Conservation (phyloP, 2,329 filamentous ascomycete genomes). For the Penicillium sp. region DNA sequence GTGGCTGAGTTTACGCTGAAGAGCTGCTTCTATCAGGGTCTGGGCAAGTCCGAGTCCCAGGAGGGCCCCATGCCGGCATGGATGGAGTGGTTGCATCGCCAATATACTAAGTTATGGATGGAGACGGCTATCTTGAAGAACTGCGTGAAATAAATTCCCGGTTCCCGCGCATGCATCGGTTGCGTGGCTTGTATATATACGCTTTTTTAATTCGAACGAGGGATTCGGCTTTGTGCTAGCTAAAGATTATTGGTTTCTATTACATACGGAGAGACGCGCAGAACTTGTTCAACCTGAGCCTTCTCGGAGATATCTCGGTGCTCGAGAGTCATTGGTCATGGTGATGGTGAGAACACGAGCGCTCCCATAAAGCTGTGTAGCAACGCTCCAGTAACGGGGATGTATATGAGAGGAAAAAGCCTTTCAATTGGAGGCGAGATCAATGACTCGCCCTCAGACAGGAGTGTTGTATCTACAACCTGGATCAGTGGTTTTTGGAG, state of each 20-base stretch:
- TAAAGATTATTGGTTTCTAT: not conserved
- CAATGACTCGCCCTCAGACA: too few relatives aligned
- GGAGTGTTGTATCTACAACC: too few relatives aligned
- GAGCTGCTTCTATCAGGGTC: conserved; percentile 57
- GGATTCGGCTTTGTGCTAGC: not conserved
- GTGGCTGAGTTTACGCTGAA: conserved; percentile 62
- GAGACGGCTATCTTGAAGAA: conserved; percentile 46
- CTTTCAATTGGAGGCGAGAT: too few relatives aligned
- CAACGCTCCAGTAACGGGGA: too few relatives aligned
- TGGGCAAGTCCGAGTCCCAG: conserved; percentile 40
- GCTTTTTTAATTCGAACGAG: conserved; percentile 2
- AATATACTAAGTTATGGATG: conserved; percentile 55
- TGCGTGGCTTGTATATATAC: conserved; percentile 14
- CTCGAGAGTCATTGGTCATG: conserved; percentile 22
- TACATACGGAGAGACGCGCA: not conserved
- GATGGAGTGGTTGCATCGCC: conserved; percentile 49
- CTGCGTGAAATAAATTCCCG: conserved; percentile 7
- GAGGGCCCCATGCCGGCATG: conserved; percentile 43
- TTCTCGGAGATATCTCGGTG: conserved; percentile 6
- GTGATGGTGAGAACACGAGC: conserved; percentile 39
- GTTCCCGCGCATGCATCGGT: not conserved
- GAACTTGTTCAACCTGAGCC: not conserved
- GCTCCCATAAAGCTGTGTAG: too few relatives aligned
- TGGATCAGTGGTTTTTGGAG: too few relatives aligned
- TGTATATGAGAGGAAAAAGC: too few relatives aligned